Conservation (phyloP, 257 asterid species). For the Ehretia macrophylla region DNA sequence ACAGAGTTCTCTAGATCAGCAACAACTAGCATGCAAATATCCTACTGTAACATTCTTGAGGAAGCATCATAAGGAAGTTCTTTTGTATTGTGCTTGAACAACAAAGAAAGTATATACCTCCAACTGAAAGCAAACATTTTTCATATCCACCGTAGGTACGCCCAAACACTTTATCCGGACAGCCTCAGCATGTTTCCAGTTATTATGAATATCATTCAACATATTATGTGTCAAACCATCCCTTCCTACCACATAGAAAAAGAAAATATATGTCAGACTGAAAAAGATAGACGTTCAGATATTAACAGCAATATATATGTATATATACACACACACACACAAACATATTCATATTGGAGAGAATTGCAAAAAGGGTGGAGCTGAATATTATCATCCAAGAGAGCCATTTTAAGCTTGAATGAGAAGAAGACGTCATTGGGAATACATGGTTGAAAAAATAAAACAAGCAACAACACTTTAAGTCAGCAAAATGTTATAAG, state of each 20-base stretch:
- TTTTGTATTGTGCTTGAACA: not conserved
- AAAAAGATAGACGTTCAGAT: not conserved
- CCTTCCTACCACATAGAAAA: constrained; percentile 47
- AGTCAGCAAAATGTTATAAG: too few species aligned
- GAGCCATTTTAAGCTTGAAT: too few species aligned
- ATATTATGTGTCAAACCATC: constrained; percentile 95
- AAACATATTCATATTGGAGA: not conserved
- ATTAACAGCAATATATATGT: not conserved
- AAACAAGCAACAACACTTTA: too few species aligned
- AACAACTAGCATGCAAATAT: not conserved
- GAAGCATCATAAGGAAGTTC: not conserved
- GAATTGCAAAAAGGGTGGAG: not conserved
- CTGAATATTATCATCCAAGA: not conserved
- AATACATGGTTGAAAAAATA: too few species aligned
- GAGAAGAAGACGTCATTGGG: too few species aligned
- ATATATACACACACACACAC: not conserved
- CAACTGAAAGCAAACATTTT: constrained; percentile 70
- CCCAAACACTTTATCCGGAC: constrained; percentile 97
- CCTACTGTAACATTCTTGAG: not conserved
- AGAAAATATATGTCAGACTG: not conserved
- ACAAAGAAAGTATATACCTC: constrained; percentile 52
- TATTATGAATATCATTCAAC: constrained; percentile 81
- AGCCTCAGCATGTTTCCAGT: constrained; percentile 86
- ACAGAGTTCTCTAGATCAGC: not conserved
- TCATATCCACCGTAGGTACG: constrained; percentile 92